Conservation (phyloP, 164 flowering plant species). For the Stephania yunnanensis region DNA sequence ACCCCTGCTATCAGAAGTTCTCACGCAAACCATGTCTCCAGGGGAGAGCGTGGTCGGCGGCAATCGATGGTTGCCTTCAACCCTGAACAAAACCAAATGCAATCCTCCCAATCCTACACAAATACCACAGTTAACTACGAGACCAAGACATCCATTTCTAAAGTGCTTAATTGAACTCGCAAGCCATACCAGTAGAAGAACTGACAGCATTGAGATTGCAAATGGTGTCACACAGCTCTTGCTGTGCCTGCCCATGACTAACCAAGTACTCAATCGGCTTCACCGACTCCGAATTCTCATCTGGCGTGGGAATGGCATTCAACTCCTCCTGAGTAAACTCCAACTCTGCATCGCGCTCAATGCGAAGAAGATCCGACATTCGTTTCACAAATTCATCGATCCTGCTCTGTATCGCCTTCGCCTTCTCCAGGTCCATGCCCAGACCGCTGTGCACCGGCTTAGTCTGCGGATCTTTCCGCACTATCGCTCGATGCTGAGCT, state of each 20-base stretch:
- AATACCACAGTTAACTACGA: not conserved
- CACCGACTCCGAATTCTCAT: slow-evolving; percentile 40
- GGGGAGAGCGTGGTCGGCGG: slow-evolving; percentile 93
- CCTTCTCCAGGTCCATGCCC: slow-evolving; percentile 68
- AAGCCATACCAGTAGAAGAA: slow-evolving; percentile 61
- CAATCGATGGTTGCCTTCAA: slow-evolving; percentile 73
- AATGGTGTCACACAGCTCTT: slow-evolving; percentile 90
- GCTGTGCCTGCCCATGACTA: slow-evolving; percentile 85
- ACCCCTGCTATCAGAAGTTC: slow-evolving; percentile 80
- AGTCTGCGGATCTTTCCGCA: slow-evolving; percentile 39
- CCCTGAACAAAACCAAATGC: slow-evolving; percentile 80
- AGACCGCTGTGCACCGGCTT: slow-evolving; percentile 50
- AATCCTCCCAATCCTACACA: slow-evolving; percentile 83
- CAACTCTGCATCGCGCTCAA: slow-evolving; percentile 88
- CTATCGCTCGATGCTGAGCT: slow-evolving; percentile 77
- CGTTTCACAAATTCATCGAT: slow-evolving; percentile 59
- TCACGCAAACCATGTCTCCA: slow-evolving; percentile 94
- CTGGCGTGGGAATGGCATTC: slow-evolving; percentile 70
- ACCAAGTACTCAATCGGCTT: slow-evolving; percentile 85
- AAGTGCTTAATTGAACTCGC: not conserved
- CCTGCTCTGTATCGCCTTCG: slow-evolving; percentile 57
- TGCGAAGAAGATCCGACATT: slow-evolving; percentile 72
- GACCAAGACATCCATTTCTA: not conserved
- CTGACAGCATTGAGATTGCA: slow-evolving; percentile 76
- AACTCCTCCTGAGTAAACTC: slow-evolving; percentile 90